A percentile compares a stretch with the other conserved stretches of the same genome.
These are phyloP conservation scores for Tulasnella sp. DNA, from an alignment of 768 basidiomycete genomes.

Conservation along the genomic window DNA sequence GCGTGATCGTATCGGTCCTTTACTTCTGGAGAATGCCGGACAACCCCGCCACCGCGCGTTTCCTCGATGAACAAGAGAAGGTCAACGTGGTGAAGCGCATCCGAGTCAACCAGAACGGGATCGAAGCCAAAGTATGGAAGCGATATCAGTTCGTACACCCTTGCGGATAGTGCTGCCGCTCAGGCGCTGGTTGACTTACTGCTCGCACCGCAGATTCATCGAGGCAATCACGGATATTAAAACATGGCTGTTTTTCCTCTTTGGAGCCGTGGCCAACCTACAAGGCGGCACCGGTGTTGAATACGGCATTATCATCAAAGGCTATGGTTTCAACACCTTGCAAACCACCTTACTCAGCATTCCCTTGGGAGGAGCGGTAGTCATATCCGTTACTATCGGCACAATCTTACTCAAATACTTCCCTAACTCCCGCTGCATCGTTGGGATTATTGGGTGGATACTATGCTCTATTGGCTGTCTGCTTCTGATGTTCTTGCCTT, in stretches of 20 bases:
- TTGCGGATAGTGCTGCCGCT: background rate
- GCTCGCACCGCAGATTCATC: constrained; percentile 15
- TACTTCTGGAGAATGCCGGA: constrained; percentile 50
- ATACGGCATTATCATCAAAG: constrained; percentile 23
- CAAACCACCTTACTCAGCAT: constrained; percentile 21
- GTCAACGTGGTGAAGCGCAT: constrained; percentile 53
- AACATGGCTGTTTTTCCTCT: constrained; percentile 22
- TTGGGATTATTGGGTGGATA: constrained; percentile 14
- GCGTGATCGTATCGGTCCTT: constrained; percentile 21
- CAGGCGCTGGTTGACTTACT: too few species aligned
- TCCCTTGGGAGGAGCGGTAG: constrained; percentile 2
- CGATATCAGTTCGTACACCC: constrained; percentile 51
- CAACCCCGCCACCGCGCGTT: constrained; percentile 67
- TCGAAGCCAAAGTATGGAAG: constrained; percentile 75
- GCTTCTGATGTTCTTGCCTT: constrained; percentile 17
- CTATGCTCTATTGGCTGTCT: background rate
- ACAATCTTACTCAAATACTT: background rate
- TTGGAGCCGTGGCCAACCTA: constrained; percentile 17
- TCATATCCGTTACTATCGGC: constrained; percentile 8
- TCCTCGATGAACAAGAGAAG: constrained; percentile 57
- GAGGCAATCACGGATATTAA: constrained; percentile 23
- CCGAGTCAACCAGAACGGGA: constrained; percentile 70
- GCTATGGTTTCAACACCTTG: constrained; percentile 20
- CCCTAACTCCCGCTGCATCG: background rate
- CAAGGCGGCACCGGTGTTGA: constrained; percentile 25